Evolutionary conservation across 192 early-diverging fungal species (phyloP), one percentile per base, ranked within the genome.

Genomic region (Diversispora epigaea): DNA sequence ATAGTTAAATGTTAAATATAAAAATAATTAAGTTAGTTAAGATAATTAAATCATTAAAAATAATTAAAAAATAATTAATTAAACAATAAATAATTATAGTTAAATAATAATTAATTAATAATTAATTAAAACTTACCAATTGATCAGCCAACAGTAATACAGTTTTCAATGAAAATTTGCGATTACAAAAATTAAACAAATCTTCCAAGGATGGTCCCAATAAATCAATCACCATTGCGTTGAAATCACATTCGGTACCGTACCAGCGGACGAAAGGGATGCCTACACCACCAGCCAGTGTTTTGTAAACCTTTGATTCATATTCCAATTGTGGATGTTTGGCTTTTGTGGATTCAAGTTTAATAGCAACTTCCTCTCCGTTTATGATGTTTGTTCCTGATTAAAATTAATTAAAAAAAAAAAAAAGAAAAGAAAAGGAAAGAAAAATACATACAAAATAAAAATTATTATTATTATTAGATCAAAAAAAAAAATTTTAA

Each of bases 261-360:
- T 90, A 96, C 84, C 91, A 90, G 78, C 91, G 90, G 41, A 95
- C 89, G 78, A 93, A 91, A n/a, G 94, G 93, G 66, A 96, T 92
- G 32, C 94, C 94, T 75, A 92, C 89, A 43, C 95, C 96, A 52
- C 96, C 95, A 8, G 94, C 93, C 65, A 99, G 86, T 15, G 93
- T 85, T 80, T 94, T 95, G 87, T 98, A 98, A 25, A 99, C 95
- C 79, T 91, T 90, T 46, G 95, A 90, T 79, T 99, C 98, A 81
- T 98, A 98, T 82, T 98, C 96, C 10, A 99, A 86, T 80, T 98
- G 96, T 62, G 95, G 95, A 76, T 99, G 96, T 79, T 93, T 93
- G 41, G 96, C 95, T 83, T 93, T 93, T 60, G 93, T 88, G 17
- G 90, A 88, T 85, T 99, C 98, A 44, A 99, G 86, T 83, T 99